Base-by-base conservation (phyloP, 2,329 filamentous ascomycete species). In the Madurella mycetomatis region DNA sequence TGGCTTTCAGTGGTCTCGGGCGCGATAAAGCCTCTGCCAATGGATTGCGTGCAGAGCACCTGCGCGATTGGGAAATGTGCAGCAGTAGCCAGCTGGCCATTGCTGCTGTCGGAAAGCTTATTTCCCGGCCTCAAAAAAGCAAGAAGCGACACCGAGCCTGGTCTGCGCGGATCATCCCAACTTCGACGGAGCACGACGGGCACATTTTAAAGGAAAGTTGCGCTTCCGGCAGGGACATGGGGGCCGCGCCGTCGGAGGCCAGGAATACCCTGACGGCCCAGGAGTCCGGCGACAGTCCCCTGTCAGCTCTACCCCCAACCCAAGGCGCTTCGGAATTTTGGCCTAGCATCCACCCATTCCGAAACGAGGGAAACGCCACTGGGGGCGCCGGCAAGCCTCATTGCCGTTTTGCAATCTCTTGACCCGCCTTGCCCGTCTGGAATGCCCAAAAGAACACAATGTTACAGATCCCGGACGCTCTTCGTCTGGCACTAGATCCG, bases 391-490 rank as follows among this genome's bases (percentile, higher is more conserved):
- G 59, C 61, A 60, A 47, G 48, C 60, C 53, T 55, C 56, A 49
- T 32, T 50, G 54, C 62, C 60, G 60, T 62, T 60, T 64, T 43
- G 46, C 34, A 45, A 31, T 12, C 44, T 47, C 53, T 25, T 46
- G 25, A 51, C 34, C 53, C 51, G 55, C 47, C 34, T 45, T 51
- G n/a, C 47, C 55, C 58, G 49, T 55, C 57, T 51, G 44, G 52
- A 53, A 52, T 48, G 45, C 41, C 52, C 49, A 32, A 50, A n/a
- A n/a, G n/a, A n/a, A 37, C 11, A 25, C 37, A 34, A 46, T 63
- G 62, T 61, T 56, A 60, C 62, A 63, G 53, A 54, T 59, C 58
- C 58, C 51, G 59, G 47, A 58, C 59, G 43, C 47, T 47, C 51
- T 47, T 53, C 53, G 53, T 62, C 55, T 62, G 49, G 53, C 46